Base-by-base conservation (phyloP, 1,284 basidiomycete species). In the Anthracocystis panici-leucophaei region DNA sequence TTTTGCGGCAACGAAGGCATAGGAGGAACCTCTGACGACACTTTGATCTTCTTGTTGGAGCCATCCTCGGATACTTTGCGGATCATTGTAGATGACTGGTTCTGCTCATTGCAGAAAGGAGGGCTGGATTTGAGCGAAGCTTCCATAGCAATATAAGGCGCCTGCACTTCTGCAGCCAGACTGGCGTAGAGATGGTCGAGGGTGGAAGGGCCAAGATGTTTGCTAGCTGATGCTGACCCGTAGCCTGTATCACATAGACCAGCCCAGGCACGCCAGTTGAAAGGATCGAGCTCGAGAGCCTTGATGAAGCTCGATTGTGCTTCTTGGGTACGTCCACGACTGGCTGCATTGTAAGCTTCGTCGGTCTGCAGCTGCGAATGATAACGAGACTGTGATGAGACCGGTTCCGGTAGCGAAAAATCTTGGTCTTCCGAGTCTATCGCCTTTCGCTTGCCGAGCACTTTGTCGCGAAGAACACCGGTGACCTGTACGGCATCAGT, bases 221-320 rank as follows among this genome's bases (percentile, higher is more conserved):
- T 57, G 40, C 31, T 52, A 10, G 63, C 59, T 3, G 63, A 40
- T 3, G 40, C 57, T 12, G 42, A 50, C 31, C 66, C 71, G 12
- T 65, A 64, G n/a, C 69, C 77, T 10, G 75, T 72, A 48, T 84
- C 82, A 46, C 79, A 81, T 9, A 82, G 64, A 1, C 77, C 73
- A 3, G 79, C 51, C 75, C 80, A 82, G 8, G 82, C 80, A 16
- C 72, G 69, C 82, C 82, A 84, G 23, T 78, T 79, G 64, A 75
- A 78, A 33, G 65, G 78, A 42, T 83, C 81, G 8, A 56, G 48
- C 12, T 73, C 57, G 23, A 75, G 61, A 9, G 80, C 80, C 18
- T 64, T 53, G 21, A 42, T 25, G 56, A 79, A 77, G 50, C 49
- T 40, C 10, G 70, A 42, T 2, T 67, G 70, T 4, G 82, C 82